These are phyloP conservation scores for Boeremia exigua DNA, from an alignment of 2,329 filamentous ascomycete species.

Conservation along the genomic window DNA sequence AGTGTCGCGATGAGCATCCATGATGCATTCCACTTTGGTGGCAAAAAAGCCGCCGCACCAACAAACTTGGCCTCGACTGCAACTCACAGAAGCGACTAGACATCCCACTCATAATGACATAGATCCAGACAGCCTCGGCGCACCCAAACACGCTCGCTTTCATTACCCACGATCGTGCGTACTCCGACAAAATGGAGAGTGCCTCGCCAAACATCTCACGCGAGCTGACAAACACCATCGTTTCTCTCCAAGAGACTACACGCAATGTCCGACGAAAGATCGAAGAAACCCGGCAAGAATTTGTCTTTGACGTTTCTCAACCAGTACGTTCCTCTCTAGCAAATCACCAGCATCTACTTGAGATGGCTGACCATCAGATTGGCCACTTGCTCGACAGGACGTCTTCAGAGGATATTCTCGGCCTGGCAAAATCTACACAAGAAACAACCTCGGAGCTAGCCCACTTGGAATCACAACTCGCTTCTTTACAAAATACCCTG, in stretches of 20 bases:
- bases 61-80: not conserved
- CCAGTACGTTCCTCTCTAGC: not conserved
- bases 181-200: not conserved
- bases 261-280: not conserved
- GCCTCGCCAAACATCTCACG: not conserved
- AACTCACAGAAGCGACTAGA: not conserved
- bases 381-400: conserved; percentile 11
- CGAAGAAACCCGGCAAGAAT: not conserved
- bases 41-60: conserved; percentile 3
- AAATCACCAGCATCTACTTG: too few species aligned
- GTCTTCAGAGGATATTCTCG: not conserved
- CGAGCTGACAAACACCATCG: conserved; percentile 11
- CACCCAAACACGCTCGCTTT: too few species aligned
- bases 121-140: not conserved
- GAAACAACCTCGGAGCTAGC: not conserved
- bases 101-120: not conserved
- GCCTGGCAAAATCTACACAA: conserved; percentile 4
- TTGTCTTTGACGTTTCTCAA: conserved; percentile 5
- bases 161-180: not conserved
- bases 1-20: not conserved
- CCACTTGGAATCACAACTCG: not conserved
- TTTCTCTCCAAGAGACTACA: conserved; percentile 6
- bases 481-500: not conserved
- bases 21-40: not conserved
- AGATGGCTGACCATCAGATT: not conserved